A percentile compares a stretch with the other conserved stretches of the same genome.
Evolutionary conservation across 2,329 filamentous ascomycete species (phyloP).

Genomic region (Lachnellula hyalina): DNA sequence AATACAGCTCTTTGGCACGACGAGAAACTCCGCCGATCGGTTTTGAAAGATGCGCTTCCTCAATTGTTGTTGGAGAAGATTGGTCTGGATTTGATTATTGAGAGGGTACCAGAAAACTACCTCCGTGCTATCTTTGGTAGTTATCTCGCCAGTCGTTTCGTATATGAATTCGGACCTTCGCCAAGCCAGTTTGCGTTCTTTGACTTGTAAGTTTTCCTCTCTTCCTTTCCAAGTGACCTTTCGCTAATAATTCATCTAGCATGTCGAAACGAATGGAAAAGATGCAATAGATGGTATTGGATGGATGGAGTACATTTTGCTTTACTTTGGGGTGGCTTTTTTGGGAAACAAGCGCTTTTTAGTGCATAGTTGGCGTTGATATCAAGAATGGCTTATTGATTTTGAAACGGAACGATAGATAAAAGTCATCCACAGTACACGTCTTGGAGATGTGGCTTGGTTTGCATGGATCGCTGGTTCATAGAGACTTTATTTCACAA

Average conservation of each 20-base stretch:
- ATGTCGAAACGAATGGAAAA: constrained; percentile 62
- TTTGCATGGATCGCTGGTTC: background rate
- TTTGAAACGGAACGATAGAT: background rate
- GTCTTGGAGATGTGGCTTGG: background rate
- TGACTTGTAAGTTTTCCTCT: constrained; percentile 69
- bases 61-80: constrained; percentile 81
- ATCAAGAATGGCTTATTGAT: background rate
- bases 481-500: background rate
- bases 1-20: constrained; percentile 89
- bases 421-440: background rate
- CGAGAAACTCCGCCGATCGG: constrained; percentile 66
- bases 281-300: constrained; percentile 27
- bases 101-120: constrained; percentile 86
- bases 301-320: background rate
- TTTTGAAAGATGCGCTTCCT: constrained; percentile 81
- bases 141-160: constrained; percentile 90
- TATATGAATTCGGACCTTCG: constrained; percentile 89
- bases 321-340: background rate
- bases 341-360: background rate
- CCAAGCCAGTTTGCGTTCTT: constrained; percentile 98
- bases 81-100: constrained; percentile 80
- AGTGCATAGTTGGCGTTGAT: background rate
- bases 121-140: constrained; percentile 93
- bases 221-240: background rate
- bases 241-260: constrained; percentile 35